Evolutionary conservation across 2,329 filamentous ascomycete species (phyloP), one percentile per base, ranked within the genome.

Genomic region (Hypoxylon sp.): DNA sequence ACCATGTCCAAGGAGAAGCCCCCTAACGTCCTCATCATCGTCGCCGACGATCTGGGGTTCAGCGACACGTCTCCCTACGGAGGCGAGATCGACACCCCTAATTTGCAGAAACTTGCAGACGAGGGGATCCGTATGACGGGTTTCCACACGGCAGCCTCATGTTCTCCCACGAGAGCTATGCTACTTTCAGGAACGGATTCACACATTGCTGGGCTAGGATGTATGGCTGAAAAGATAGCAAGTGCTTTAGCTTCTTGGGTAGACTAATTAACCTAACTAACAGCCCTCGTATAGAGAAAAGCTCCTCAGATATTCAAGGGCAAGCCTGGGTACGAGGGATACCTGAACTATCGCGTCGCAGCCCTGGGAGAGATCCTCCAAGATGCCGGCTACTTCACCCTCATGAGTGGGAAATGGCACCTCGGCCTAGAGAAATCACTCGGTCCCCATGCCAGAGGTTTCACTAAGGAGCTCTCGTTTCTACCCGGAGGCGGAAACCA

Each of bases 331-430:
- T 83, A 84, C 48, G 81, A 84, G 65, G 82, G 82, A 4, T 85
- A 84, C 60, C 72, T 85, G 38, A 85, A 85, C 38, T 78, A 81
- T 60, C 74, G 78, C 1, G 83, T 85, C 11, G 83, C 75, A 2
- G 77, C 81, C 6, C 67, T 85, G 18, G 80, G 81, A 0, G 82
- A 86, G 63, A 70, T 86, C 3, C 74, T 86, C 4, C 78, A 75
- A n/a, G 83, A 85, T 62, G 76, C 74, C 8, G 83, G 83, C 13
- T 86, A 86, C 65, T 76, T 81, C 43, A 86, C 83, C 2, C 61
- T 84, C 11, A 83, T 86, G 79, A 72, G 79, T 8, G 83, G 83
- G 0, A 86, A 86, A 67, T 85, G 82, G 82, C 81, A 84, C 69
- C 72, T 84, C 9, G 81, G 81, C 0, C 69, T 83, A 6, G 82